Evolutionary conservation across 768 basidiomycete genomes (phyloP).

Genomic region (Goffeauzyma gilvescens): DNA sequence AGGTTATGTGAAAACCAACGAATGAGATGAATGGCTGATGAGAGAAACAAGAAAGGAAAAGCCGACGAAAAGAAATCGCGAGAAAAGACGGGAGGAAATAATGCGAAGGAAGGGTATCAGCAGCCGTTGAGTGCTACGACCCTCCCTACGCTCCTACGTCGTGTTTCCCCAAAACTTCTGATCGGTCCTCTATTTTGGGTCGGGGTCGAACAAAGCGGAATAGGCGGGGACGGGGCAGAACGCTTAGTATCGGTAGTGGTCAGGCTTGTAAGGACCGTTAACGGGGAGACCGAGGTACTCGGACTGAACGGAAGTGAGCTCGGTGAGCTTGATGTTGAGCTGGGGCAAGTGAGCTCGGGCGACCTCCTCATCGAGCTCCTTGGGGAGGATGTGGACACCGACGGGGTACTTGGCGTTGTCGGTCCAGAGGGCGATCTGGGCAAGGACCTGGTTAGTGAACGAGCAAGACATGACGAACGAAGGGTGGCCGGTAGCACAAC

Average conservation of each 20-base stretch:
- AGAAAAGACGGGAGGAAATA: no score
- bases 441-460: constrained; percentile 94
- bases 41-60: no score
- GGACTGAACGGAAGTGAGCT: constrained; percentile 45
- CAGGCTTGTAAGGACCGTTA: constrained; percentile 58
- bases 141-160: constrained; percentile 20
- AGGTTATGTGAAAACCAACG: no score
- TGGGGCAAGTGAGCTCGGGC: constrained; percentile 83
- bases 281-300: constrained; percentile 77
- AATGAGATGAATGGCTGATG: no score
- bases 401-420: constrained; percentile 78
- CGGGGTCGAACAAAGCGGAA: neutral
- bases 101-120: no score
- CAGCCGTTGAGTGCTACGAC: no score
- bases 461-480: constrained; percentile 99
- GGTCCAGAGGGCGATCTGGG: constrained; percentile 96
- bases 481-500: constrained; percentile 95
- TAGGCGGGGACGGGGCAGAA: neutral
- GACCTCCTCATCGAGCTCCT: constrained; percentile 97
- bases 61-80: no score
- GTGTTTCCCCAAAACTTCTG: constrained; percentile 5
- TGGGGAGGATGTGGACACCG: constrained; percentile 96
- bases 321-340: constrained; percentile 83
- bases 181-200: neutral
- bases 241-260: constrained; percentile 48